Conservation (phyloP, 306 rosid species). For the Corylus avellana region DNA sequence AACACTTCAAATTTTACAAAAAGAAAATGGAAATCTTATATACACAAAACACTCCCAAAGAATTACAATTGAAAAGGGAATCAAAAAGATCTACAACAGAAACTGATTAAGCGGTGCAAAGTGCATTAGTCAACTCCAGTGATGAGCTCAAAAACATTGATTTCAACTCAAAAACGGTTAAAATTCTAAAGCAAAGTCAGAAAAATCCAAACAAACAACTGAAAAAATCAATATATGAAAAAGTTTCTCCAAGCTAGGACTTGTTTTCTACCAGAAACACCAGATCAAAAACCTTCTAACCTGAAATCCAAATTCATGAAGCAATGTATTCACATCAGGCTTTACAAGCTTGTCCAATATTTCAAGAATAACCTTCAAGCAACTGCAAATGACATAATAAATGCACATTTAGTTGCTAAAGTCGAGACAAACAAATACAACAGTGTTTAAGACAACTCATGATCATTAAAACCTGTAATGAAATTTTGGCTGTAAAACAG, state of each 20-base stretch:
- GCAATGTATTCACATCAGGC: constrained; percentile 76
- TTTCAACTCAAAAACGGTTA: background rate
- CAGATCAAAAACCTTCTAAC: constrained; percentile 46
- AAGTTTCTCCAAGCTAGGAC: background rate
- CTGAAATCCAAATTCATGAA: constrained; percentile 97
- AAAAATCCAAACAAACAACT: constrained; percentile 3
- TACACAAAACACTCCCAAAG: background rate
- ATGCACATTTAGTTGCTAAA: constrained; percentile 21
- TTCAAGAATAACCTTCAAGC: constrained; percentile 94
- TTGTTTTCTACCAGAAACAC: constrained; percentile 12
- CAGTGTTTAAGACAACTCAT: constrained; percentile 8
- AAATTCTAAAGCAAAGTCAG: background rate
- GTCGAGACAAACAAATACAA: background rate
- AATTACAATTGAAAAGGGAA: background rate
- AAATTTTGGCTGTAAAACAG: constrained; percentile 87
- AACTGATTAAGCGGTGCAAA: background rate
- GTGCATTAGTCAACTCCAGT: background rate
- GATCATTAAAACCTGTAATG: constrained; percentile 74
- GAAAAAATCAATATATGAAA: background rate
- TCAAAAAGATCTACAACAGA: background rate
- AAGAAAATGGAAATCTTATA: background rate
- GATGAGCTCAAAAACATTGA: background rate
- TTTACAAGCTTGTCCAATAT: constrained; percentile 82
- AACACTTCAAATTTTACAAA: background rate
- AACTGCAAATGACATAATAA: constrained; percentile 55